These are phyloP conservation scores for Candida michaelii DNA, from an alignment of 805 yeast species.

Conservation along the genomic window DNA sequence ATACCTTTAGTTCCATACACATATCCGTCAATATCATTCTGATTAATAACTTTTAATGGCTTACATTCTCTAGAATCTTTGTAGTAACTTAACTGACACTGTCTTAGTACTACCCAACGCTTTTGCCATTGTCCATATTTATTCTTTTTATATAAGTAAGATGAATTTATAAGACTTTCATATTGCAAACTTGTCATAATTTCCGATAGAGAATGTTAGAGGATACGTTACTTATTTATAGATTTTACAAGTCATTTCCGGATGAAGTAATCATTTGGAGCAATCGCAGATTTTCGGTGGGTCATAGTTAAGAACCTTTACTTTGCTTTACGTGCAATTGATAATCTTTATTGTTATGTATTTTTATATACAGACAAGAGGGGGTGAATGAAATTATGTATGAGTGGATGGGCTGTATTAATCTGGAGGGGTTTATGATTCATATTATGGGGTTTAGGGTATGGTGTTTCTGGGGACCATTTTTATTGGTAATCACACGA, in stretches of 20 bases:
- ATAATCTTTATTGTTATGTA: not conserved
- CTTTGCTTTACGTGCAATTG: not conserved
- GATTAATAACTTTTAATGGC: constrained; percentile 32
- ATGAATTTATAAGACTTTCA: not conserved
- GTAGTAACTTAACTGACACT: constrained; percentile 39
- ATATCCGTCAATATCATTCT: constrained; percentile 19
- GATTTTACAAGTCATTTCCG: not conserved
- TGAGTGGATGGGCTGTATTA: too few species aligned
- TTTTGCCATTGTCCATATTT: constrained; percentile 29
- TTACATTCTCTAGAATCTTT: constrained; percentile 39
- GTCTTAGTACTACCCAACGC: constrained; percentile 39
- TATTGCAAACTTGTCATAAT: not conserved
- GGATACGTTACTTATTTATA: not conserved
- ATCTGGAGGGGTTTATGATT: too few species aligned
- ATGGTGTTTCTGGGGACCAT: too few species aligned
- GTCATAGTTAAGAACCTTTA: constrained; percentile 1
- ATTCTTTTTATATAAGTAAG: not conserved
- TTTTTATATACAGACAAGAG: not conserved
- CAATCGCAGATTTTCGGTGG: not conserved
- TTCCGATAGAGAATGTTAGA: not conserved
- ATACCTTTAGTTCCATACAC: constrained; percentile 9
- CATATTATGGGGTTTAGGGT: too few species aligned
- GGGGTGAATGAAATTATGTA: too few species aligned
- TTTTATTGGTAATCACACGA: too few species aligned
- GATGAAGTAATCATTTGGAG: not conserved